Evolutionary conservation across 2,329 filamentous ascomycete species (phyloP).

Genomic region (Scedosporium boydii): DNA sequence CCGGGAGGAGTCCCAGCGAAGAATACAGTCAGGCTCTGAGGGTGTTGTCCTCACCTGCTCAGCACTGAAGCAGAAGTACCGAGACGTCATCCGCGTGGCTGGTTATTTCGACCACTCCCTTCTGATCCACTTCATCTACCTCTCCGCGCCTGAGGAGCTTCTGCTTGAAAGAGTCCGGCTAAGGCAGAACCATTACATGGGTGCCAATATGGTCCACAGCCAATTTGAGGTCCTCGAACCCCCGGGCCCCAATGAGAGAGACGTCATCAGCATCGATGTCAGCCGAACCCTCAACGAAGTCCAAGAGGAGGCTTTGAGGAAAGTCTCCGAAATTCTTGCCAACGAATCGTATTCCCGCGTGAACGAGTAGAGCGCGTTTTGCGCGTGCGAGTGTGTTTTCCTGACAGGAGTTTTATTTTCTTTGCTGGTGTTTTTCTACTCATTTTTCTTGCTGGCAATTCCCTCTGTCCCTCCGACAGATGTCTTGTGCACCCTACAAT

Average conservation of each 20-base stretch:
- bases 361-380: background rate
- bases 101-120: slow-evolving; percentile 65
- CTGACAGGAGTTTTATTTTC: background rate
- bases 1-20: slow-evolving; percentile 55
- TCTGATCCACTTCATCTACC: slow-evolving; percentile 87
- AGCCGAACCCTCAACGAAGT: slow-evolving; percentile 50
- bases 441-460: background rate
- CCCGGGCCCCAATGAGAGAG: slow-evolving; percentile 59
- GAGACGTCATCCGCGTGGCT: slow-evolving; percentile 78
- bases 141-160: slow-evolving; percentile 66
- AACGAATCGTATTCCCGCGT: background rate
- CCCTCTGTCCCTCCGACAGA: background rate
- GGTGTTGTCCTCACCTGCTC: slow-evolving; percentile 96
- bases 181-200: slow-evolving; percentile 88
- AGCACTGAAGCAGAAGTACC: slow-evolving; percentile 92
- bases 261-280: slow-evolving; percentile 65
- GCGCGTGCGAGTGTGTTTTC: background rate
- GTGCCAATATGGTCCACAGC: slow-evolving; percentile 86
- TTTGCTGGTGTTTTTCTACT: background rate
- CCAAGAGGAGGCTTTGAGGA: slow-evolving; percentile 46
- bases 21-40: slow-evolving; percentile 44
- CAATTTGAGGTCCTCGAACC: slow-evolving; percentile 85
- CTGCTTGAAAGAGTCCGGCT: slow-evolving; percentile 66
- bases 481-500: background rate
- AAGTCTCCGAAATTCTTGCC: slow-evolving; percentile 29